Base-by-base conservation (phyloP, 23 red algal genomes). In the Agarophyton chilense region DNA sequence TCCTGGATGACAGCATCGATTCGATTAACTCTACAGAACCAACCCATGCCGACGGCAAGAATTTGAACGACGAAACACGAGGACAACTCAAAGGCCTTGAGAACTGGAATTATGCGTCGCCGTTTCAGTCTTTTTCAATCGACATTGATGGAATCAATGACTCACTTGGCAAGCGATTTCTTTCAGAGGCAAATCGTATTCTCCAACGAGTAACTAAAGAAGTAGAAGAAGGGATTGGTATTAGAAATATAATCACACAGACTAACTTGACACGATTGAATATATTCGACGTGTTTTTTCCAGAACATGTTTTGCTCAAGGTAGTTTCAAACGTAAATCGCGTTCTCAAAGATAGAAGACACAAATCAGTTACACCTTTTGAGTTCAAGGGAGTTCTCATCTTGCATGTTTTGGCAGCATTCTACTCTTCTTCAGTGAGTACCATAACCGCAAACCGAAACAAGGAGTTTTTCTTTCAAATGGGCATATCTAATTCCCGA, bases 391-490 rank as follows among this genome's bases (percentile, higher is more conserved):
- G 19, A 12, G 56, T 61, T 8, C 26, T 61, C 8, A 61, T 61
- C 19, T 17, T 61, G 8, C 56, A 61, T 61, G 56, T 61, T 10
- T 61, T 61, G 56, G 19, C 56, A 61, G 56, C 56, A 12, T 61
- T 17, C 9, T 61, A 61, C 56, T 61, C 56, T 31, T 61, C 19
- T 7, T 12, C 56, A n/a, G 50, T 62, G 18, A n/a, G 46, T 2
- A 61, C 78, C 25, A 82, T 82, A 10, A 58, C 50, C 22, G 53
- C 47, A 16, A 49, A 49, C 12, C 22, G 43, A 51, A 53, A 79
- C 50, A 55, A 79, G 33, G 75, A 50, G n/a, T 79, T 79, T 1
- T 79, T 79, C 50, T n/a, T n/a, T n/a, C n/a, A n/a, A n/a, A n/a
- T n/a, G n/a, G n/a, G n/a, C n/a, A n/a, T n/a, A n/a, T n/a, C 40